Evolutionary conservation across 176 grass and related monocot species (phyloP).

Genomic region (Olyra latifolia): DNA sequence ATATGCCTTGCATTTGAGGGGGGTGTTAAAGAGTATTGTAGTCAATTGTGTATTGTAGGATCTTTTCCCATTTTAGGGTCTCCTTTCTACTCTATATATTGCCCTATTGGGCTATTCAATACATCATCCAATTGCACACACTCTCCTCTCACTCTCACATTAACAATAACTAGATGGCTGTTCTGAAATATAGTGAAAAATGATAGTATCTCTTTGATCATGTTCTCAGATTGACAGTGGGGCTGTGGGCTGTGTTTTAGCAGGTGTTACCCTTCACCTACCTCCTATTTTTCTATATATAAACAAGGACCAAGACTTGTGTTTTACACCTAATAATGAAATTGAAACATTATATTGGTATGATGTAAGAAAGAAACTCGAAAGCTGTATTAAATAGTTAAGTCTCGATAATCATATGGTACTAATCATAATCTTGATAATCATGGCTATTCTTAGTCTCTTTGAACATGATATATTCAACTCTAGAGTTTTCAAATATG

Average conservation of each 20-base stretch:
- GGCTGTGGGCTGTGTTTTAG: neutral
- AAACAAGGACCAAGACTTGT: neutral
- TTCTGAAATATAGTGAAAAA: constrained; percentile 25
- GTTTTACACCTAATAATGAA: constrained; percentile 17
- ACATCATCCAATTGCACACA: too few relatives aligned
- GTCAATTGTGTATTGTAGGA: too few relatives aligned
- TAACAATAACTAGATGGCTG: neutral
- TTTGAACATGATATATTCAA: constrained; percentile 23
- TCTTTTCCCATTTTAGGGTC: too few relatives aligned
- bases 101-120: too few relatives aligned
- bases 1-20: too few relatives aligned
- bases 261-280: constrained; percentile 13
- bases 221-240: neutral
- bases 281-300: neutral
- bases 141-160: too few relatives aligned
- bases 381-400: constrained; percentile 3
- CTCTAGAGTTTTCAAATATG: constrained; percentile 23
- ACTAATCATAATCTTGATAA: neutral
- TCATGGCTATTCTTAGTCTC: constrained; percentile 14
- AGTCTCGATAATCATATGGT: constrained; percentile 8
- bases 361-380: neutral
- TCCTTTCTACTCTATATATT: too few relatives aligned
- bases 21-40: too few relatives aligned
- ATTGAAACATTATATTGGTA: constrained; percentile 32
- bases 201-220: neutral